These are phyloP conservation scores for Coniochaeta sp. DNA, from an alignment of 2,329 filamentous ascomycete genomes.

Conservation along the genomic window DNA sequence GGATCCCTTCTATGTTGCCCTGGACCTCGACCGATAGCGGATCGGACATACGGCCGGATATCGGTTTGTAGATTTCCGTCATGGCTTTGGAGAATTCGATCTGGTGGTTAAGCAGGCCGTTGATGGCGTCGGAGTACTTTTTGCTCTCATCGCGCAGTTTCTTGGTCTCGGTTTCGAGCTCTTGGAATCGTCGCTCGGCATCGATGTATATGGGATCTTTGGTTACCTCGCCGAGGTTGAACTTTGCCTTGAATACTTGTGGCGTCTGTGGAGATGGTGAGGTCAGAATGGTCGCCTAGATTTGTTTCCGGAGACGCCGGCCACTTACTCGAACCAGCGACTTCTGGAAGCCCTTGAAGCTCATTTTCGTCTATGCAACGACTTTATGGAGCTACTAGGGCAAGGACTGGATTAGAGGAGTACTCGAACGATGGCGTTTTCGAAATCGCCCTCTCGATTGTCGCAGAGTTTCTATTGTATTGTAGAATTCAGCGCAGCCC, in stretches of 20 bases:
- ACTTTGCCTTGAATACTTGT: constrained; percentile 82
- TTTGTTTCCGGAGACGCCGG: not conserved
- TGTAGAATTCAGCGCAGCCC: not conserved
- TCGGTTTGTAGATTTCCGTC: constrained; percentile 95
- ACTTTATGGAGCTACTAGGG: not conserved
- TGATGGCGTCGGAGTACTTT: constrained; percentile 97
- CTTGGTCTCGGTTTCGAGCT: constrained; percentile 93
- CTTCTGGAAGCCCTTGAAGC: constrained; percentile 94
- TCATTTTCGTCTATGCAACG: constrained; percentile 51
- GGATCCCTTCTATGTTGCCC: constrained; percentile 87
- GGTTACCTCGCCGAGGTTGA: constrained; percentile 92
- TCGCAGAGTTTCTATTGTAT: not conserved
- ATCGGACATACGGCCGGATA: constrained; percentile 91
- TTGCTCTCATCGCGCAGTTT: constrained; percentile 93
- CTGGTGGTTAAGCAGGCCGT: constrained; percentile 94
- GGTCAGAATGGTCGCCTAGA: not conserved
- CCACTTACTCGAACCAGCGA: constrained; percentile 69
- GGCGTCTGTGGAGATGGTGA: constrained; percentile 52
- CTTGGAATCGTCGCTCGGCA: constrained; percentile 86
- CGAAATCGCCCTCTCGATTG: not conserved
- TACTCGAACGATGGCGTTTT: not conserved
- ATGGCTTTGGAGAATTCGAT: constrained; percentile 97
- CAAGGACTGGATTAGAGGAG: not conserved
- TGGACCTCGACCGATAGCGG: constrained; percentile 74
- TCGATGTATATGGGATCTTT: constrained; percentile 94